These are phyloP conservation scores for Fraxinus sp. DNA, from an alignment of 305 asterid species.

Conservation along the genomic window DNA sequence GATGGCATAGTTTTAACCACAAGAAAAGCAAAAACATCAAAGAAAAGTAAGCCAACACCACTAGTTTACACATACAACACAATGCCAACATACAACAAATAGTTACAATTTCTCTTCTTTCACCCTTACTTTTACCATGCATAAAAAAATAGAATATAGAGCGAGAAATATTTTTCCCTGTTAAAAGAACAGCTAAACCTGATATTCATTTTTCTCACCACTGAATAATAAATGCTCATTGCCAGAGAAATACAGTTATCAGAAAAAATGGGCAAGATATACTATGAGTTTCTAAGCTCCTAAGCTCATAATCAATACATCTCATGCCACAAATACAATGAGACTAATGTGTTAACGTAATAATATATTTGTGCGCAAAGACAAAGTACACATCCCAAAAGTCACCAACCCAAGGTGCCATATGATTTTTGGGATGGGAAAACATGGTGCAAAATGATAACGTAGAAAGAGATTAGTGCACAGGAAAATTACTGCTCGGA, in stretches of 20 bases:
- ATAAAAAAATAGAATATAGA: neutral
- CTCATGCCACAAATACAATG: neutral
- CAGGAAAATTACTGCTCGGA: conserved; percentile 52
- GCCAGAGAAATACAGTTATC: neutral
- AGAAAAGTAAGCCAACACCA: too few relatives aligned
- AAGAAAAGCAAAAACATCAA: too few relatives aligned
- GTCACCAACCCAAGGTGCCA: neutral
- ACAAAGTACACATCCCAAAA: neutral
- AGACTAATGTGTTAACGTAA: neutral
- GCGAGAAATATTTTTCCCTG: neutral
- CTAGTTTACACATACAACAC: neutral
- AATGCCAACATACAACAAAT: neutral
- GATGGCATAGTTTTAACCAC: neutral
- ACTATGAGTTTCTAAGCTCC: neutral
- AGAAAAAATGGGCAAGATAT: neutral
- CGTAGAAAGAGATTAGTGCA: conserved; percentile 15
- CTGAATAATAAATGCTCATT: neutral
- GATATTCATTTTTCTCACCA: neutral
- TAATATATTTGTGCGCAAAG: neutral
- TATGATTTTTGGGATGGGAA: neutral
- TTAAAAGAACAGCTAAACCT: neutral
- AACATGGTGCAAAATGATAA: neutral
- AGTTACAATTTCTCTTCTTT: neutral
- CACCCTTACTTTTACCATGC: neutral
- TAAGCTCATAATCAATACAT: neutral